phyloP scores from a whole-genome alignment of 2,329 filamentous ascomycete genomes.

The Dichotomopilus funicola region DNA sequence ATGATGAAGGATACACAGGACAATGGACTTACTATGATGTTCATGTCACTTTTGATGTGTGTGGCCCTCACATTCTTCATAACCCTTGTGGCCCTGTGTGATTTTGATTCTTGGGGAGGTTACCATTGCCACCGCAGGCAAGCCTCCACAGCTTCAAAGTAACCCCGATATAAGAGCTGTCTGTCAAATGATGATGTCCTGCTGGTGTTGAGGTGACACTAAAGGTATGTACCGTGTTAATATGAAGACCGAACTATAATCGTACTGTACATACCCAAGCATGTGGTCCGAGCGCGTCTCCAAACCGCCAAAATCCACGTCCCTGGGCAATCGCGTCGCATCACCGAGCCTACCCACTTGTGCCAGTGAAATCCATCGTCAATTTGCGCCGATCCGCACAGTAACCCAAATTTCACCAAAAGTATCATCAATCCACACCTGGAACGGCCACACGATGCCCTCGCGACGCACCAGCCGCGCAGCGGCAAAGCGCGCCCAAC shows the following conservation, averaged over 20 bases:
- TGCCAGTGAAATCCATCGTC: background rate
- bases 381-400: background rate
- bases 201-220: background rate
- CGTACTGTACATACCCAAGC: background rate
- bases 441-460: conserved; percentile 9
- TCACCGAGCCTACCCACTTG: conserved; percentile 5
- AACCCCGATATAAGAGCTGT: too few relatives aligned
- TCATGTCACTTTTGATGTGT: too few relatives aligned
- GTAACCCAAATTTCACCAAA: background rate
- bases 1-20: too few relatives aligned
- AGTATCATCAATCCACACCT: background rate
- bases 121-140: too few relatives aligned
- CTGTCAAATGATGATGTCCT: too few relatives aligned
- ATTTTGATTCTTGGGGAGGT: too few relatives aligned
- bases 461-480: conserved; percentile 35
- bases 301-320: conserved; percentile 11
- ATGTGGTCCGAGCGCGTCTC: background rate
- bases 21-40: too few relatives aligned
- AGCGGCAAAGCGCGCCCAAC: conserved; percentile 38
- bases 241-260: background rate
- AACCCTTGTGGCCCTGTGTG: too few relatives aligned
- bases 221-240: background rate
- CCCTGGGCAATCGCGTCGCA: conserved; percentile 13
- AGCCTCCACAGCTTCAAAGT: too few relatives aligned
- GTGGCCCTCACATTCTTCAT: too few relatives aligned